phyloP scores from a whole-genome alignment of 352 stramenopile genomes.

The Thalassiosira hispida region DNA sequence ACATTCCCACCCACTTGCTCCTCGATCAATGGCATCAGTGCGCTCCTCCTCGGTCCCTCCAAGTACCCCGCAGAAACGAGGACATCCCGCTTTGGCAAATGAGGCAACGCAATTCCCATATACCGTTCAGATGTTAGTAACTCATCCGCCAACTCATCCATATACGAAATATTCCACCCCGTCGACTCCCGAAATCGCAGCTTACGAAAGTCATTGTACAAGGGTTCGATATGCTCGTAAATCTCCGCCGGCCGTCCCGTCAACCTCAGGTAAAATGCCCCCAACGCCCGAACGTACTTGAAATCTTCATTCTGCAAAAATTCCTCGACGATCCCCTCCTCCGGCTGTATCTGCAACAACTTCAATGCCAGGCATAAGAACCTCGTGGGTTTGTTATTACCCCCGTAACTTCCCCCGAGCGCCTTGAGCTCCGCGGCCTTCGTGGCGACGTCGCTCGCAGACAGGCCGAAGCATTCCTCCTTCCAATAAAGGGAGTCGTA shows the following conservation, averaged over 20 bases:
- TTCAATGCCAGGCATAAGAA: slow-evolving; percentile 99
- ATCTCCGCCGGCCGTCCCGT: slow-evolving; percentile 92
- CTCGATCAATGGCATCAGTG: slow-evolving; percentile 43
- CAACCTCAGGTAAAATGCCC: slow-evolving; percentile 96
- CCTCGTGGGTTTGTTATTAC: slow-evolving; percentile 93
- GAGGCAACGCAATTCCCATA: slow-evolving; percentile 93
- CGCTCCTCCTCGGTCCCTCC: slow-evolving; percentile 48
- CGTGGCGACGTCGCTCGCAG: slow-evolving; percentile 94
- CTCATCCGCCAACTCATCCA: slow-evolving; percentile 96
- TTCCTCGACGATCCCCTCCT: slow-evolving; percentile 92
- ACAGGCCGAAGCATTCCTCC: slow-evolving; percentile 97
- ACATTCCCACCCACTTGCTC: slow-evolving; percentile 36
- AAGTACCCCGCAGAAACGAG: slow-evolving; percentile 75
- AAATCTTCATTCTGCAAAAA: slow-evolving; percentile 98
- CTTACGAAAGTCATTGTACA: slow-evolving; percentile 96
- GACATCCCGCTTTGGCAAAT: slow-evolving; percentile 87
- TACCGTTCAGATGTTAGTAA: slow-evolving; percentile 92
- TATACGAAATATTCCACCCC: slow-evolving; percentile 90
- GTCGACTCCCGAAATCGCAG: slow-evolving; percentile 52
- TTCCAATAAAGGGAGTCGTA: slow-evolving; percentile 95
- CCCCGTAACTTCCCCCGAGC: slow-evolving; percentile 93
- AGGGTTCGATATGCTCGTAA: slow-evolving; percentile 89
- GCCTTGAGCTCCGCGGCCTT: slow-evolving; percentile 94
- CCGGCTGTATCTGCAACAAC: slow-evolving; percentile 97
- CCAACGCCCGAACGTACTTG: slow-evolving; percentile 96